A percentile compares a stretch with the other conserved stretches of the same genome.
Conservation (phyloP, 495 filamentous ascomycete species). For the Aspergillus hancockii region DNA sequence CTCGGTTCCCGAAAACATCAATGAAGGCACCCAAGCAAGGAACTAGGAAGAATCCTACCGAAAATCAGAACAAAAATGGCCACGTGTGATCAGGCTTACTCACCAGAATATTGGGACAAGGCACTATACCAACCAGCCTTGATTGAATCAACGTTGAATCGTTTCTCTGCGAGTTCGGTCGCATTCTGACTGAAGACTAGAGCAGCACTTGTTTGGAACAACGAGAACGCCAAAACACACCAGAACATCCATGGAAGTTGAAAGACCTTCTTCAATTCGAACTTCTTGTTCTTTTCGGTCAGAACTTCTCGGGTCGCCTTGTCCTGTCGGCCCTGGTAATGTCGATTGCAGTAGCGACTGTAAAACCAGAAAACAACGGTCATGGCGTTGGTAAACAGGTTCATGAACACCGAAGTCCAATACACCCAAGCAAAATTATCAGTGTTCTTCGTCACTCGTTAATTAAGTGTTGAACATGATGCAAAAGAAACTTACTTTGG, state of each 20-base stretch:
- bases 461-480: neutral
- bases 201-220: slow-evolving; percentile 46
- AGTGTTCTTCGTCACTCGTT: slow-evolving; percentile 30
- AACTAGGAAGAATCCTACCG: slow-evolving; percentile 41
- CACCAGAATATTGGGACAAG: slow-evolving; percentile 45
- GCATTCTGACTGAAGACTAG: slow-evolving; percentile 44
- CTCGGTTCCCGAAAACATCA: slow-evolving; percentile 44
- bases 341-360: slow-evolving; percentile 35
- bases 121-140: slow-evolving; percentile 48
- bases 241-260: slow-evolving; percentile 49
- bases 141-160: slow-evolving; percentile 41
- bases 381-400: slow-evolving; percentile 45
- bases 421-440: slow-evolving; percentile 49
- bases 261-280: slow-evolving; percentile 43
- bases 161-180: slow-evolving; percentile 45
- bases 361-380: slow-evolving; percentile 45
- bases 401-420: slow-evolving; percentile 51
- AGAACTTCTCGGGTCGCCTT: slow-evolving; percentile 40
- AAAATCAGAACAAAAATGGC: neutral
- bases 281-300: slow-evolving; percentile 48
- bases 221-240: slow-evolving; percentile 39
- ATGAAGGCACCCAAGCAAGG: slow-evolving; percentile 45
- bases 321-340: slow-evolving; percentile 35
- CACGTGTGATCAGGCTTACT: neutral
- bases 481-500: slow-evolving; percentile 10